Evolutionary conservation across 2,329 filamentous ascomycete genomes (phyloP).

Genomic region (Emergomyces pasteurianus): DNA sequence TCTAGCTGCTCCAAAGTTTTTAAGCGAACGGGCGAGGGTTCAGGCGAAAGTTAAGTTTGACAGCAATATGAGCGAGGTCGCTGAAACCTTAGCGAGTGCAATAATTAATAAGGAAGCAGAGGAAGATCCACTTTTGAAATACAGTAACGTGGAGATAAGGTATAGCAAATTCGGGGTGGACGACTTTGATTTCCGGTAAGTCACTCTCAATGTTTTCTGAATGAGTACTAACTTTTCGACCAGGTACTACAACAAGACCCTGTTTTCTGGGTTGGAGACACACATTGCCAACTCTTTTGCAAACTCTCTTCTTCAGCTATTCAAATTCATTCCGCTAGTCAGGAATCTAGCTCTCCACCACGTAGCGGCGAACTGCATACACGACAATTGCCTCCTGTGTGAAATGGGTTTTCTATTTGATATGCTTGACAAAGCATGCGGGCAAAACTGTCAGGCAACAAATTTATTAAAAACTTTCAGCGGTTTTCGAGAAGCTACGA

Average conservation of each 20-base stretch:
- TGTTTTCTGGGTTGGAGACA: slow-evolving; percentile 83
- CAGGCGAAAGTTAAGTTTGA: slow-evolving; percentile 30
- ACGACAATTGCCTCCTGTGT: slow-evolving; percentile 76
- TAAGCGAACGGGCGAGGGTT: slow-evolving; percentile 84
- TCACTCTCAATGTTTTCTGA: slow-evolving; percentile 48
- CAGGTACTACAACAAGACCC: slow-evolving; percentile 89
- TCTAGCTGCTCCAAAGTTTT: slow-evolving; percentile 69
- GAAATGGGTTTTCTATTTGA: slow-evolving; percentile 94
- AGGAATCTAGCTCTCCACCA: slow-evolving; percentile 84
- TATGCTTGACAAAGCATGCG: slow-evolving; percentile 93
- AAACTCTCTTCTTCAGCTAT: slow-evolving; percentile 79
- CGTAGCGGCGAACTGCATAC: slow-evolving; percentile 70
- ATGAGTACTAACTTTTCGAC: slow-evolving; percentile 49
- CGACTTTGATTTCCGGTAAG: slow-evolving; percentile 97
- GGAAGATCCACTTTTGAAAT: slow-evolving; percentile 75
- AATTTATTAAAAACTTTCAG: slow-evolving; percentile 87
- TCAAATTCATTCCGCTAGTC: slow-evolving; percentile 79
- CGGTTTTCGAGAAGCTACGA: slow-evolving; percentile 64
- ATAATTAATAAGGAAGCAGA: slow-evolving; percentile 61
- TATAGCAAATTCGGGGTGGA: slow-evolving; percentile 99
- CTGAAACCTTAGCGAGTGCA: slow-evolving; percentile 53
- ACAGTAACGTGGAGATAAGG: slow-evolving; percentile 92
- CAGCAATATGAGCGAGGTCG: slow-evolving; percentile 41
- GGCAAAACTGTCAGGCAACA: slow-evolving; percentile 88
- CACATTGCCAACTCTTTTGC: slow-evolving; percentile 96